Base-by-base conservation (phyloP, 169 alveolate species). In the Eimeria brunetti region DNA sequence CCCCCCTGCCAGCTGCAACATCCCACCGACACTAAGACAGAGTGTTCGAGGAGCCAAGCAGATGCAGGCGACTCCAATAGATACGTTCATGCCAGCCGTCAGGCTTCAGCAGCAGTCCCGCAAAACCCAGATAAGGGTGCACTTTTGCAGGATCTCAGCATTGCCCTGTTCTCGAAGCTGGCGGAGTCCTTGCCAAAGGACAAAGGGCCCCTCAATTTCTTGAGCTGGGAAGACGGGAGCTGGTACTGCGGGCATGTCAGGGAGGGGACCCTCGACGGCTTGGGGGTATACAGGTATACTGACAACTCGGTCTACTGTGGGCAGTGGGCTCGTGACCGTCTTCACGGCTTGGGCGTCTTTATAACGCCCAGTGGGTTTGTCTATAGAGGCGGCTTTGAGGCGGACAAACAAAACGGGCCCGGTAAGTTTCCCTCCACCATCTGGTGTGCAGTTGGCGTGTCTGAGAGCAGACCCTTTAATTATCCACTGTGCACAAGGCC, bases 291-390 rank as follows among this genome's bases (percentile, higher is more conserved):
- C 93, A 49, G 89, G 49, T 92, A 75, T 49, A 71, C 96, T 46
- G 96, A 92, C 62, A 64, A 64, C 76, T 81, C 96, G 30, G 85
- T 84, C 30, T 92, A 92, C 84, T 73, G 88, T 75, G 96, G 96
- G 11, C 90, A 92, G 64, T 92, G 96, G 96, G 69, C 75, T 51
- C 86, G 73, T 22, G 89, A 92, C 44, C 88, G 76, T 27, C 86
- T 92, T 41, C 92, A 92, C 53, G 96, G 96, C 75, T n/a, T 64
- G 51, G 96, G 96, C 60, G 89, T 56, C 88, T 80, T 92, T 76
- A 92, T 73, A 58, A 60, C 88, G 27, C 93, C 96, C 71, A 80
- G 80, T 18, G 96, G 96, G 3, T 83, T 75, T 41, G 41, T 80
- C 41, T 92, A 80, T 51, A 80, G 76, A 51, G 96, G 96, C 30